Base-by-base conservation (phyloP, 2,329 filamentous ascomycete genomes). In the Fusarium clavum region DNA sequence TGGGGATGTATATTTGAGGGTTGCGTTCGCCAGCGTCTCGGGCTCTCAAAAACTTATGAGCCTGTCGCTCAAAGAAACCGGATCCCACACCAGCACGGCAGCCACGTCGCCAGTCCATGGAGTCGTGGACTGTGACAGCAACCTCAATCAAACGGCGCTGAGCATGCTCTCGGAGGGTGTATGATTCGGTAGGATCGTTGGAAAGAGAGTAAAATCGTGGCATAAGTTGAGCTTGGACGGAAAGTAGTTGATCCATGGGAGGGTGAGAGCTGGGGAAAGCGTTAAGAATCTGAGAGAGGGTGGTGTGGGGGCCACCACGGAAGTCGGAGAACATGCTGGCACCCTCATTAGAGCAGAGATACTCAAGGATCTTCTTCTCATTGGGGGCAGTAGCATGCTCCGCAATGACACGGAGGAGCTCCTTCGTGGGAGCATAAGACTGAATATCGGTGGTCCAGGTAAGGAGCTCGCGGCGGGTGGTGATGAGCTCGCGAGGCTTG, bases 201-300 rank as follows among this genome's bases (percentile, higher is more conserved):
- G 94, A 98, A 16, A 99, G 89, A 6, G 95, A 98, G 83, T 99
- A 99, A 84, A 99, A 99, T 64, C 96, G 92, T 5, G 96, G 96
- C 95, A 98, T 98, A 54, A 98, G 87, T 51, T 93, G 92, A 75
- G 92, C 92, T 56, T 98, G 88, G 45, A 92, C 88, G 4, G 92
- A 92, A 38, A 98, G 86, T 13, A 99, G 85, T 64, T 90, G 85
- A 57, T 96, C 92, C 74, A 99, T 85, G 6, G 95, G 94, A 56
- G 96, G 96, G 78, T 94, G 93, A 9, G 93, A 90, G 43, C 94
- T 97, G 4, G 96, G 94, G 84, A 99, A 99, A 3, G 96, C 96
- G 76, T 92, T 87, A 30, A 99, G 88, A 9, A 99, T 86, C 82
- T 98, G 96, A 18, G 91, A 86, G 22, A 99, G 82, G 38, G 93